Percentiles rank a stretch among this genome's conserved stretches.
phyloP scores from a whole-genome alignment of 345 rosid species.

The Rhizophora mangle region DNA sequence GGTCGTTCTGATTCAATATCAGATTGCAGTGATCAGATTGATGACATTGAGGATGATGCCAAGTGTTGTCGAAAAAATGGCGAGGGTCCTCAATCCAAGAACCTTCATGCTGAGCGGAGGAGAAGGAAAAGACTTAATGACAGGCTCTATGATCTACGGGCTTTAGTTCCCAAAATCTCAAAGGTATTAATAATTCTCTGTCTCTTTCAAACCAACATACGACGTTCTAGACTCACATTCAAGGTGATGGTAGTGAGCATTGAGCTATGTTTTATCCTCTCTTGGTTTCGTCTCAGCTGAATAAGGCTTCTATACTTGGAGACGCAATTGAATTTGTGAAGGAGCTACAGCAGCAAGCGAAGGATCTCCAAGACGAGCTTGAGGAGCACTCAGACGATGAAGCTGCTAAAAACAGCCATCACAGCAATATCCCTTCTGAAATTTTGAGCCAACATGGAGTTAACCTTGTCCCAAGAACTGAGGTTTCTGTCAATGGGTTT shows the following conservation, averaged over 20 bases:
- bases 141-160: conserved; percentile 70
- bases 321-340: conserved; percentile 86
- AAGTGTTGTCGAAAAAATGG: conserved; percentile 46
- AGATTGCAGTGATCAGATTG: conserved; percentile 75
- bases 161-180: conserved; percentile 78
- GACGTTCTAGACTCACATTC: neutral
- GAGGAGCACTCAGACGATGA: conserved; percentile 73
- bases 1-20: conserved; percentile 59
- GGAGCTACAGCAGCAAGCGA: conserved; percentile 69
- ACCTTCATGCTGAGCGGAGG: conserved; percentile 81
- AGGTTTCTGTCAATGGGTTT: conserved; percentile 25
- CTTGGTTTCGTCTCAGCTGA: conserved; percentile 47
- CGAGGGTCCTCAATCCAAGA: conserved; percentile 62
- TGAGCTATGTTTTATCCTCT: neutral
- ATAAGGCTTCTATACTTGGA: conserved; percentile 84
- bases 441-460: conserved; percentile 40
- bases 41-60: conserved; percentile 55
- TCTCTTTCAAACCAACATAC: neutral
- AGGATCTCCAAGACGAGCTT: conserved; percentile 85
- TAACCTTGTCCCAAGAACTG: conserved; percentile 24
- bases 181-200: conserved; percentile 39
- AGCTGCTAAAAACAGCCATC: conserved; percentile 32
- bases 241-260: neutral
- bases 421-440: conserved; percentile 25
- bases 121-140: conserved; percentile 93